These are phyloP conservation scores for Pichia phayaonensis DNA, from an alignment of 805 yeast genomes.

Conservation along the genomic window DNA sequence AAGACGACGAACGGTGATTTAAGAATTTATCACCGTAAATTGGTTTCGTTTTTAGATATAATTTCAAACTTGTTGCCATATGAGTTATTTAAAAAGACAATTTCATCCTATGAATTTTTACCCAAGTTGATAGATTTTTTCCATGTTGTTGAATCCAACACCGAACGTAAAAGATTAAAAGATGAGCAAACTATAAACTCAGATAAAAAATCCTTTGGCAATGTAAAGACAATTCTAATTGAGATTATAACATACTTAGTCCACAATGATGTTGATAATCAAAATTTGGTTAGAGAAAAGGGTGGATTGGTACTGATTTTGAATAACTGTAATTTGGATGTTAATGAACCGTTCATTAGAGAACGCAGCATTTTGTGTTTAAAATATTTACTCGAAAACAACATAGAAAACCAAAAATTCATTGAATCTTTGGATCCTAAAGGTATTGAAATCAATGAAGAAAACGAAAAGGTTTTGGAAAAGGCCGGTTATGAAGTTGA, in stretches of 20 bases:
- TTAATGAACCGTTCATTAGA: slow-evolving; percentile 79
- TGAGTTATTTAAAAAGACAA: slow-evolving; percentile 33
- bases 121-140: slow-evolving; percentile 31
- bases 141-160: slow-evolving; percentile 33
- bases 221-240: slow-evolving; percentile 56
- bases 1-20: slow-evolving; percentile 1
- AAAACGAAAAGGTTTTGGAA: slow-evolving; percentile 35
- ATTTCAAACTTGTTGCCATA: slow-evolving; percentile 35
- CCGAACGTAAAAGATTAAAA: slow-evolving; percentile 30
- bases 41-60: slow-evolving; percentile 31
- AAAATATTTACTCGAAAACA: slow-evolving; percentile 56
- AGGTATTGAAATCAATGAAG: slow-evolving; percentile 50
- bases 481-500: slow-evolving; percentile 76
- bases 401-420: slow-evolving; percentile 64
- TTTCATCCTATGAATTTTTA: slow-evolving; percentile 34
- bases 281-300: slow-evolving; percentile 55
- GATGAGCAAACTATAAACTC: slow-evolving; percentile 8
- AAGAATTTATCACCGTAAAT: slow-evolving; percentile 12
- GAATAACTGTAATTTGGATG: slow-evolving; percentile 79
- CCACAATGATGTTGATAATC: slow-evolving; percentile 45
- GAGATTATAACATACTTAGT: slow-evolving; percentile 58
- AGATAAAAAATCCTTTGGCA: slow-evolving; percentile 43
- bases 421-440: slow-evolving; percentile 74
- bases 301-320: slow-evolving; percentile 68
- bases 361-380: slow-evolving; percentile 80